Conservation (phyloP, 495 filamentous ascomycete species). For the Corynascus novoguineensis region DNA sequence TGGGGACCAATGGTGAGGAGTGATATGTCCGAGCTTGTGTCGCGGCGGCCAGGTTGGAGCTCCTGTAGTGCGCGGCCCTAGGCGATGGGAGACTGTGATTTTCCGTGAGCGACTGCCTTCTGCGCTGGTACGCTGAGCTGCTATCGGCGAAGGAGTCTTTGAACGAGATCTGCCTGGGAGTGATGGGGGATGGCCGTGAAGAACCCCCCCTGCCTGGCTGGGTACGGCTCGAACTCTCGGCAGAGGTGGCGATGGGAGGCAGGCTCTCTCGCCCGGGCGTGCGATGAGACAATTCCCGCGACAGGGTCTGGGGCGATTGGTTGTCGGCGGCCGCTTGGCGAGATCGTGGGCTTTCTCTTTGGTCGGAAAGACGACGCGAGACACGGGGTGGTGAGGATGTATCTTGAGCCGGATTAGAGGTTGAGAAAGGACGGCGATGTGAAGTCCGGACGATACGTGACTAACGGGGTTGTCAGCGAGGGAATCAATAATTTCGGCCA, state of each 20-base stretch:
- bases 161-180: slow-evolving; percentile 36
- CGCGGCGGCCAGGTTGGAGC: slow-evolving; percentile 52
- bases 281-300: slow-evolving; percentile 25
- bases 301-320: slow-evolving; percentile 30
- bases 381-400: slow-evolving; percentile 34
- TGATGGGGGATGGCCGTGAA: slow-evolving; percentile 37
- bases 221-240: slow-evolving; percentile 21
- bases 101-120: slow-evolving; percentile 39
- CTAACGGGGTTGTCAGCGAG: slow-evolving; percentile 22
- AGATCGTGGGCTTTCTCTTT: slow-evolving; percentile 36
- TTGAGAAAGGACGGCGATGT: slow-evolving; percentile 43
- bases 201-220: slow-evolving; percentile 22
- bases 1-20: slow-evolving; percentile 52
- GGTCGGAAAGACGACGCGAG: slow-evolving; percentile 43
- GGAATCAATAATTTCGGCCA: background rate
- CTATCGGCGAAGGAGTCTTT: slow-evolving; percentile 43
- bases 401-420: slow-evolving; percentile 35
- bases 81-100: slow-evolving; percentile 26
- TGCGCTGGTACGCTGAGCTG: slow-evolving; percentile 36
- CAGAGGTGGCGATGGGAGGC: slow-evolving; percentile 20
- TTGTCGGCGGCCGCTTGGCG: slow-evolving; percentile 30
- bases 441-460: slow-evolving; percentile 36
- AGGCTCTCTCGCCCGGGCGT: slow-evolving; percentile 23
- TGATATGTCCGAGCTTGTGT: slow-evolving; percentile 47
- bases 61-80: slow-evolving; percentile 44